A percentile compares a stretch with the other conserved stretches of the same genome.
Conservation (phyloP, 148 eudicot genomes). For the Cornus kousa region DNA sequence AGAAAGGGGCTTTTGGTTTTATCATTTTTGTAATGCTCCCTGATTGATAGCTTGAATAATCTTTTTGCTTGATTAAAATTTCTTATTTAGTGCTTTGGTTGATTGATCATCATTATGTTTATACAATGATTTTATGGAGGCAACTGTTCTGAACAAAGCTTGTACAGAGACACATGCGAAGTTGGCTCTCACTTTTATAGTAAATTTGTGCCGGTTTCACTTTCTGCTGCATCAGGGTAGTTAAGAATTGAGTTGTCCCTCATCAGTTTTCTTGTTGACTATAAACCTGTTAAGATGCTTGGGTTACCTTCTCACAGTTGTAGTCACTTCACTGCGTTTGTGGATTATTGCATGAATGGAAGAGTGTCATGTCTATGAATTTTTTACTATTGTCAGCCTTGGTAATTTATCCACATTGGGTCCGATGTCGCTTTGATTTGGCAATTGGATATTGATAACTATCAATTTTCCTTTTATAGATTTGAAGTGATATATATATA, state of each 20-base stretch:
- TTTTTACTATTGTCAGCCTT: neutral
- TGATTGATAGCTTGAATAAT: neutral
- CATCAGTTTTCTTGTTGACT: neutral
- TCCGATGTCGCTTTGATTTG: neutral
- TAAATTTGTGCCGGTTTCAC: neutral
- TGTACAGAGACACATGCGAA: neutral
- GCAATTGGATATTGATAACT: too few relatives aligned
- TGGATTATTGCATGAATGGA: neutral
- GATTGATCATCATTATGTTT: slow-evolving; percentile 1
- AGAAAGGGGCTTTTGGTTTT: neutral
- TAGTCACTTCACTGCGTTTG: neutral
- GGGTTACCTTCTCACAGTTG: neutral
- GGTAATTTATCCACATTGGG: neutral
- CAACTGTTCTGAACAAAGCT: neutral
- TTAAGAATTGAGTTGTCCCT: neutral
- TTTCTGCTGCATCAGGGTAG: neutral
- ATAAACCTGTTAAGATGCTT: neutral
- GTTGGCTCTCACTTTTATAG: neutral
- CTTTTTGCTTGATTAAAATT: neutral
- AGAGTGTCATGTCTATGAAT: neutral
- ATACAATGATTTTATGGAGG: neutral
- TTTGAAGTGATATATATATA: neutral
- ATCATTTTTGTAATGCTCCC: neutral
- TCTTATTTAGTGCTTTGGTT: neutral
- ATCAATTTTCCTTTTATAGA: neutral